phyloP scores from a whole-genome alignment of 805 yeast genomes.

The Lipomyces sp. region DNA sequence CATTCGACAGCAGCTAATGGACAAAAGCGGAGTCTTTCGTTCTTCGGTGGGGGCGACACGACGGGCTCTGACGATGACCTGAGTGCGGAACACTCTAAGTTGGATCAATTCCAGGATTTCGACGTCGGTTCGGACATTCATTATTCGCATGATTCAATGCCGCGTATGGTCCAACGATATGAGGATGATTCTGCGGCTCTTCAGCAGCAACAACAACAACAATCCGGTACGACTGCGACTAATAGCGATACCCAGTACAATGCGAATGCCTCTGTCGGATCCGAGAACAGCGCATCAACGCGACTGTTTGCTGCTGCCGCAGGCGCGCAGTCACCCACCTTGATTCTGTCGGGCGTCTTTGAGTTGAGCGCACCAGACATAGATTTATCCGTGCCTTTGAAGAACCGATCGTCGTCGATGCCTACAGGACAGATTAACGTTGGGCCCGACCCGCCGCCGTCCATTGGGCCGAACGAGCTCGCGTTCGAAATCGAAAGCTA shows the following conservation, averaged over 20 bases:
- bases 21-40: too few species aligned
- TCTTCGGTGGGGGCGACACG: neutral
- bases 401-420: too few species aligned
- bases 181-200: constrained; percentile 2
- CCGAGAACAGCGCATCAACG: too few species aligned
- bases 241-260: neutral
- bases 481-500: constrained; percentile 22
- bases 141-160: constrained; percentile 7
- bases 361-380: too few species aligned
- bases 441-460: too few species aligned
- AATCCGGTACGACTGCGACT: neutral
- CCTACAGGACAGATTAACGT: too few species aligned
- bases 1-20: neutral
- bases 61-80: neutral
- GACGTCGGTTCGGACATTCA: constrained; percentile 8
- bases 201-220: neutral
- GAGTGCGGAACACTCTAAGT: constrained; percentile 2
- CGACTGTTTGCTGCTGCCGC: too few species aligned
- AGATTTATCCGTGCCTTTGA: too few species aligned
- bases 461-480: neutral
- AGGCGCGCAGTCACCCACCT: too few species aligned
- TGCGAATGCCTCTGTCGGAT: too few species aligned
- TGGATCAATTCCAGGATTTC: constrained; percentile 3
- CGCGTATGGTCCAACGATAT: constrained; percentile 9
- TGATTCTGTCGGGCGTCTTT: too few species aligned